These are phyloP conservation scores for Trichoderma parareesei DNA, from an alignment of 495 filamentous ascomycete species.

Conservation along the genomic window DNA sequence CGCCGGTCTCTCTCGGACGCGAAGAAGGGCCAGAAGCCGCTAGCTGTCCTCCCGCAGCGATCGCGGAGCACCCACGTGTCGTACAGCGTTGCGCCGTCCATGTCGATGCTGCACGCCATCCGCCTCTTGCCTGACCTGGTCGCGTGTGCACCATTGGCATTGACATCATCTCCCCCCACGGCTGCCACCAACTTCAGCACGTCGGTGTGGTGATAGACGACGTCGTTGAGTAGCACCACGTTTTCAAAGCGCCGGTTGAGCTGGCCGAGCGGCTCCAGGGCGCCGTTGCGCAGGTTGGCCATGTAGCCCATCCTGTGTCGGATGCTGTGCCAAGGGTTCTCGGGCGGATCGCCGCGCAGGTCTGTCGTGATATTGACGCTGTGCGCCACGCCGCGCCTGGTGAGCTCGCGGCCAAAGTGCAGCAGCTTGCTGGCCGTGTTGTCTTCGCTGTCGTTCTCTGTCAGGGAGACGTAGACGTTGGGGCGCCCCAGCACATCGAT, in stretches of 20 bases:
- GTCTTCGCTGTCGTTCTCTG: background rate
- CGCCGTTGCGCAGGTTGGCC: slow-evolving; percentile 6
- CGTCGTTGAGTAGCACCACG: background rate
- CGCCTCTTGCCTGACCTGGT: background rate
- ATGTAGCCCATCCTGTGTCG: slow-evolving; percentile 1
- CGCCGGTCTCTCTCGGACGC: background rate
- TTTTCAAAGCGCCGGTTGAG: slow-evolving; percentile 1
- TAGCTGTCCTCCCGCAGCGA: background rate
- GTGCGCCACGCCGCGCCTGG: background rate
- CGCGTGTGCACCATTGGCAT: background rate
- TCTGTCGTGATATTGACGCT: slow-evolving; percentile 5
- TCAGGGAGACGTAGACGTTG: slow-evolving; percentile 5
- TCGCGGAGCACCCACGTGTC: slow-evolving; percentile 6
- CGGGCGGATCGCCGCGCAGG: background rate
- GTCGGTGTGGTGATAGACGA: background rate
- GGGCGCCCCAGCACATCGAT: background rate
- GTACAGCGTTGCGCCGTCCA: slow-evolving; percentile 7
- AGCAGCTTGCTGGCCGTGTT: slow-evolving; percentile 6
- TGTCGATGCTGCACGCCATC: slow-evolving; percentile 7
- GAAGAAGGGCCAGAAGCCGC: slow-evolving; percentile 6
- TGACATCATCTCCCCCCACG: background rate
- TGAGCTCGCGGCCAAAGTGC: slow-evolving; percentile 1
- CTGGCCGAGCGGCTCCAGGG: background rate
- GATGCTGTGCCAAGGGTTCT: slow-evolving; percentile 1
- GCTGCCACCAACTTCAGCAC: background rate